phyloP scores from a whole-genome alignment of 257 asterid genomes.

The Vinca minor region DNA sequence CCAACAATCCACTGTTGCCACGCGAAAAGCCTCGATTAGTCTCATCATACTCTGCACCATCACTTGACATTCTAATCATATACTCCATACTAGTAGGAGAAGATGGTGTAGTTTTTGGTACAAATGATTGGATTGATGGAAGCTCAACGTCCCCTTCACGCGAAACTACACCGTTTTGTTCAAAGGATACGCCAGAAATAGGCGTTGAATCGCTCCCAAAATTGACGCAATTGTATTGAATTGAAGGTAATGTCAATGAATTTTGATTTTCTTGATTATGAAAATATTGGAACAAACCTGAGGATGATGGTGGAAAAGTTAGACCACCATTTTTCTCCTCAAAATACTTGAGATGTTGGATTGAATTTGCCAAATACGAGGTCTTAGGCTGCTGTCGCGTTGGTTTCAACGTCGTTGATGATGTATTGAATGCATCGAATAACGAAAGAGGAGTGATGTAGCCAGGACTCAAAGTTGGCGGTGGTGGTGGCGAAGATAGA shows the following conservation, averaged over 20 bases:
- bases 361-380: constrained; percentile 5
- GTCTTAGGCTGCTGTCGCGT: not conserved
- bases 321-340: constrained; percentile 27
- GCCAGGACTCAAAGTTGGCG: constrained; percentile 13
- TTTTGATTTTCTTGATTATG: constrained; percentile 14
- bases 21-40: constrained; percentile 12
- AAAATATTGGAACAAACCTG: constrained; percentile 12
- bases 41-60: constrained; percentile 28
- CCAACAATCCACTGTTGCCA: constrained; percentile 42
- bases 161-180: constrained; percentile 2
- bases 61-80: constrained; percentile 25
- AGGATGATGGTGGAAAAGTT: constrained; percentile 26
- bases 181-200: constrained; percentile 5
- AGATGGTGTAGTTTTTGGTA: constrained; percentile 21
- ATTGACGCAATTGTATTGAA: constrained; percentile 18
- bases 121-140: constrained; percentile 42
- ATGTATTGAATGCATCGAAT: constrained; percentile 18
- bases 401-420: constrained; percentile 8
- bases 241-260: constrained; percentile 20
- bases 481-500: constrained; percentile 14
- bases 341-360: constrained; percentile 19
- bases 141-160: constrained; percentile 32
- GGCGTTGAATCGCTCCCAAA: constrained; percentile 13
- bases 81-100: constrained; percentile 24
- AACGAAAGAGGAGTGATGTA: constrained; percentile 12